Evolutionary conservation across 2,329 filamentous ascomycete species (phyloP).

Genomic region (Parastagonospora avenae): DNA sequence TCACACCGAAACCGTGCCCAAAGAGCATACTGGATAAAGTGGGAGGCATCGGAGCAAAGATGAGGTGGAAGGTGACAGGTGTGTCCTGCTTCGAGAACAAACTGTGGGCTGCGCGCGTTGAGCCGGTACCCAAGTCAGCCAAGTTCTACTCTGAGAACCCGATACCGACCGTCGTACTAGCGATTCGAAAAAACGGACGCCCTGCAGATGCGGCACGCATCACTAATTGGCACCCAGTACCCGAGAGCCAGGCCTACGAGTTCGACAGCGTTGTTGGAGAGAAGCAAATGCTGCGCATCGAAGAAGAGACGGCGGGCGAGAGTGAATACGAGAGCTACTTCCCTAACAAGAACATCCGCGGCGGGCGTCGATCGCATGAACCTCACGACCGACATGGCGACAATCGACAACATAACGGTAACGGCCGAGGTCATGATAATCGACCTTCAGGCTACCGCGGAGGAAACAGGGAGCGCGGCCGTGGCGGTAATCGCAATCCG

Average conservation of each 20-base stretch:
- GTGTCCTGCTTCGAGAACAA: conserved; percentile 76
- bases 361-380: conserved; percentile 36
- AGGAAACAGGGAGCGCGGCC: conserved; percentile 40
- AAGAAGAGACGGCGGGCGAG: conserved; percentile 67
- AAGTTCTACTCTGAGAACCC: conserved; percentile 78
- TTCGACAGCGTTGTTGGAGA: conserved; percentile 88
- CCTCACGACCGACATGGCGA: conserved; percentile 52
- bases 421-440: conserved; percentile 30
- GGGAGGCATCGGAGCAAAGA: conserved; percentile 82
- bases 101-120: conserved; percentile 84
- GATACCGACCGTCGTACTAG: conserved; percentile 80
- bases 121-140: conserved; percentile 69
- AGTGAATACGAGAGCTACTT: conserved; percentile 68
- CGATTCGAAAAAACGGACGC: conserved; percentile 73
- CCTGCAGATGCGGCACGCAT: conserved; percentile 83
- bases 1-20: conserved; percentile 77
- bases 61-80: conserved; percentile 82
- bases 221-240: conserved; percentile 78
- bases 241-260: conserved; percentile 70
- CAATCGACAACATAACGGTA: conserved; percentile 29
- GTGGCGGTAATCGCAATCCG: conserved; percentile 33
- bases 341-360: conserved; percentile 61
- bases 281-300: conserved; percentile 81
- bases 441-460: conserved; percentile 36
- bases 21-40: conserved; percentile 77